Evolutionary conservation across 371 early-diverging fungal genomes (phyloP).

Genomic region (Saksenaea vasiformis): DNA sequence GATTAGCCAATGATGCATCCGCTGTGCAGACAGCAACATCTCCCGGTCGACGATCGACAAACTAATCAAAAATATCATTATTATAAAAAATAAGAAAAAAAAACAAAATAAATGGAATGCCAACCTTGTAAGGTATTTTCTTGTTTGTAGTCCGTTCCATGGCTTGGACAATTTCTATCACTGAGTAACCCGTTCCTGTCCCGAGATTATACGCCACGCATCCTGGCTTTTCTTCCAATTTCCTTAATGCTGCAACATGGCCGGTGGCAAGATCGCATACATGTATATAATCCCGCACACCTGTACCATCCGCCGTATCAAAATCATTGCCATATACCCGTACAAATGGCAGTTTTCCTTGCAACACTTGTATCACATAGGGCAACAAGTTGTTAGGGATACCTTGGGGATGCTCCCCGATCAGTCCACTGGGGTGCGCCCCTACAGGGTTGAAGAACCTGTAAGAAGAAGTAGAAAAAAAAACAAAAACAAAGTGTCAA

Average conservation of each 20-base stretch:
- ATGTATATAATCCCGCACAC: constrained; percentile 91
- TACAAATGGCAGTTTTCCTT: constrained; percentile 74
- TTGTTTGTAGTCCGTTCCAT: constrained; percentile 71
- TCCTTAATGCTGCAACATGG: constrained; percentile 78
- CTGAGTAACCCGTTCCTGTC: constrained; percentile 81
- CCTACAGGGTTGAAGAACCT: constrained; percentile 92
- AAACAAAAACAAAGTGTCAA: not conserved
- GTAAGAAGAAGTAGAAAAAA: constrained; percentile 8
- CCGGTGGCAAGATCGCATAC: constrained; percentile 87
- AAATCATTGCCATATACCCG: constrained; percentile 86
- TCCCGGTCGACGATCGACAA: constrained; percentile 70
- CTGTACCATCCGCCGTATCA: constrained; percentile 87
- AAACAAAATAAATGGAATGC: not conserved
- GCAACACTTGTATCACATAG: constrained; percentile 79
- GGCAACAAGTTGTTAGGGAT: constrained; percentile 91
- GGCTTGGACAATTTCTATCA: constrained; percentile 80
- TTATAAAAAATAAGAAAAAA: not conserved
- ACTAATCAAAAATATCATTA: not conserved
- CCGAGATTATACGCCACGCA: constrained; percentile 85
- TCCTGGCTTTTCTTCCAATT: constrained; percentile 55
- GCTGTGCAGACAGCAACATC: constrained; percentile 85
- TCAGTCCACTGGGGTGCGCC: constrained; percentile 86
- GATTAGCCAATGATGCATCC: constrained; percentile 69
- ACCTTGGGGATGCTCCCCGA: constrained; percentile 88
- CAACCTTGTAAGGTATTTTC: constrained; percentile 63